These are phyloP conservation scores for Alternaria solani DNA, from an alignment of 2,329 filamentous ascomycete species.

Conservation along the genomic window DNA sequence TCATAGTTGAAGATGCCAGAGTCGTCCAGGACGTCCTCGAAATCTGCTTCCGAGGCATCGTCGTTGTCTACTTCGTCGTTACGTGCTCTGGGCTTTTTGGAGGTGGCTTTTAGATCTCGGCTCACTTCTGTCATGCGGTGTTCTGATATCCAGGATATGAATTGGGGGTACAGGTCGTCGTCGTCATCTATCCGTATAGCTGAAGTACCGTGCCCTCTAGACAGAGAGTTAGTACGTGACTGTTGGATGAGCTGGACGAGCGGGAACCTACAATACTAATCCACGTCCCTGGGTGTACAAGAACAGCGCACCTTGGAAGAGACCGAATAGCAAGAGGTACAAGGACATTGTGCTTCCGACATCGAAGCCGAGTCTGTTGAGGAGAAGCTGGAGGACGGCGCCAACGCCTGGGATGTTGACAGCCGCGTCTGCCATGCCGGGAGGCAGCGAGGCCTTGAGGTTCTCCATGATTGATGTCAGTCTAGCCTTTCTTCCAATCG, in stretches of 20 bases:
- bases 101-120: conserved; percentile 52
- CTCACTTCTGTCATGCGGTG: conserved; percentile 50
- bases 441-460: neutral
- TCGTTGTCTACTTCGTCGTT: conserved; percentile 25
- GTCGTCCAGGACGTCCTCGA: conserved; percentile 20
- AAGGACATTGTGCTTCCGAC: conserved; percentile 57
- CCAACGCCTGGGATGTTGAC: conserved; percentile 8
- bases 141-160: conserved; percentile 56
- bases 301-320: conserved; percentile 50
- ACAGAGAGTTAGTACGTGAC: conserved; percentile 34
- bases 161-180: conserved; percentile 54
- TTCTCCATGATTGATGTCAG: conserved; percentile 5
- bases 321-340: conserved; percentile 53
- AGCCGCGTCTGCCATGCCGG: conserved; percentile 10
- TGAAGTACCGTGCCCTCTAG: conserved; percentile 49
- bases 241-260: neutral
- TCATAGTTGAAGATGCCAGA: conserved; percentile 59
- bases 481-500: too few relatives aligned
- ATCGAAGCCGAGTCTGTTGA: conserved; percentile 54
- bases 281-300: conserved; percentile 38
- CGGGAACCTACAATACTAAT: conserved; percentile 3
- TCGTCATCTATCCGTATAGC: conserved; percentile 55
- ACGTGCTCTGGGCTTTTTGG: conserved; percentile 31
- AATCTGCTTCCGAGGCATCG: conserved; percentile 19
- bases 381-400: conserved; percentile 7